These are phyloP conservation scores for Aspergillus bertholletiae DNA, from an alignment of 495 filamentous ascomycete species.

Conservation along the genomic window DNA sequence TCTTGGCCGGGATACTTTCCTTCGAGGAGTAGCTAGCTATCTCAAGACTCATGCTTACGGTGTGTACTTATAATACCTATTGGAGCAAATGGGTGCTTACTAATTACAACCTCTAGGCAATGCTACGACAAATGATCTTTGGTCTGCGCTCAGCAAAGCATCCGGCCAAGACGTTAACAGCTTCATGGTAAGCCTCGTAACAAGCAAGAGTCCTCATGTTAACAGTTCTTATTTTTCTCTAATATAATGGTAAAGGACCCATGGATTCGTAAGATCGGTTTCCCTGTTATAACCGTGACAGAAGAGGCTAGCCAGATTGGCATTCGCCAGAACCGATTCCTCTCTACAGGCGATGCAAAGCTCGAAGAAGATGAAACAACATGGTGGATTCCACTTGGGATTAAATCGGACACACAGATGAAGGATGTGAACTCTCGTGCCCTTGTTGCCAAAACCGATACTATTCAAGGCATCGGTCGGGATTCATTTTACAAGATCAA, in stretches of 20 bases:
- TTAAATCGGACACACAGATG: conserved; percentile 54
- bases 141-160: conserved; percentile 83
- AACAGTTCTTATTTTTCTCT: conserved; percentile 2
- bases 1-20: conserved; percentile 79
- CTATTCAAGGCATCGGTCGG: conserved; percentile 67
- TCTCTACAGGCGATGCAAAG: conserved; percentile 86
- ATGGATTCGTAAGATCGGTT: conserved; percentile 94
- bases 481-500: conserved; percentile 88
- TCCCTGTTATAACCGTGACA: conserved; percentile 80
- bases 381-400: conserved; percentile 94
- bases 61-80: conserved; percentile 18
- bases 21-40: conserved; percentile 84
- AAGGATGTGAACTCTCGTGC: conserved; percentile 42
- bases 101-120: conserved; percentile 53
- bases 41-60: conserved; percentile 81
- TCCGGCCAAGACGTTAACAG: conserved; percentile 82
- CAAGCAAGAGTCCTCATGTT: neutral
- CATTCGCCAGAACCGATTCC: conserved; percentile 80
- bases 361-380: conserved; percentile 83
- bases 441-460: conserved; percentile 72
- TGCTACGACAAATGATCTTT: conserved; percentile 88
- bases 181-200: conserved; percentile 63
- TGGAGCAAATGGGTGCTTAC: neutral
- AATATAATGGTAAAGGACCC: conserved; percentile 50
- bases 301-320: conserved; percentile 80